These are phyloP conservation scores for Inga leiocalycina DNA, from an alignment of 306 rosid species.

Conservation along the genomic window DNA sequence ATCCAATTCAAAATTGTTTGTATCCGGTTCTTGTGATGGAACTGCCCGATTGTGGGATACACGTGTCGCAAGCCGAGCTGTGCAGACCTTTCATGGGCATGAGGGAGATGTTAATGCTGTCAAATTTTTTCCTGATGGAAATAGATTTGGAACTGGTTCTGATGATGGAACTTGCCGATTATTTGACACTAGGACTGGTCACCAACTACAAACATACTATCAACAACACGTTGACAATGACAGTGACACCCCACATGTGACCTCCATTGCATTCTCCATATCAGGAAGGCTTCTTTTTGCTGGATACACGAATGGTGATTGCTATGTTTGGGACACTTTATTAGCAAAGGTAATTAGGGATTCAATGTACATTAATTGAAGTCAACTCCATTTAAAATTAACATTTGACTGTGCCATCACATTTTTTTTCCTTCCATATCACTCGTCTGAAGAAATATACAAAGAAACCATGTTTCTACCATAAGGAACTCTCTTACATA, in stretches of 20 bases:
- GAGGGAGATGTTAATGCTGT: conserved; percentile 85
- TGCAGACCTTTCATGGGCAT: conserved; percentile 84
- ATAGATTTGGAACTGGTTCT: conserved; percentile 98
- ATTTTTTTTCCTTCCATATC: neutral
- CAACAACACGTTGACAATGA: conserved; percentile 69
- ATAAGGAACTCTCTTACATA: neutral
- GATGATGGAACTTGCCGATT: conserved; percentile 94
- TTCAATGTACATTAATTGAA: neutral
- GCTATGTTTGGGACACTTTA: conserved; percentile 94
- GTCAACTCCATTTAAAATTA: neutral
- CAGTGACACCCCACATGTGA: conserved; percentile 60
- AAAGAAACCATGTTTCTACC: conserved; percentile 11
- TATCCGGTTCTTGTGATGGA: conserved; percentile 95
- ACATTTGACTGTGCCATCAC: conserved; percentile 2
- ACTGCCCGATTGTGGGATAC: conserved; percentile 98
- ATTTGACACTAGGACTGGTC: conserved; percentile 93
- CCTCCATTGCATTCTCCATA: conserved; percentile 89
- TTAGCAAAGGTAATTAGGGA: conserved; percentile 71
- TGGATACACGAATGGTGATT: conserved; percentile 82
- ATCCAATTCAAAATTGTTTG: conserved; percentile 76
- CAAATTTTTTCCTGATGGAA: conserved; percentile 94
- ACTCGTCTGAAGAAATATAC: neutral
- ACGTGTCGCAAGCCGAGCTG: conserved; percentile 99
- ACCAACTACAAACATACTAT: conserved; percentile 83
- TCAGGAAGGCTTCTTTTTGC: conserved; percentile 96